Base-by-base conservation (phyloP, 345 rosid species). In the Euphorbia pulcherrima region DNA sequence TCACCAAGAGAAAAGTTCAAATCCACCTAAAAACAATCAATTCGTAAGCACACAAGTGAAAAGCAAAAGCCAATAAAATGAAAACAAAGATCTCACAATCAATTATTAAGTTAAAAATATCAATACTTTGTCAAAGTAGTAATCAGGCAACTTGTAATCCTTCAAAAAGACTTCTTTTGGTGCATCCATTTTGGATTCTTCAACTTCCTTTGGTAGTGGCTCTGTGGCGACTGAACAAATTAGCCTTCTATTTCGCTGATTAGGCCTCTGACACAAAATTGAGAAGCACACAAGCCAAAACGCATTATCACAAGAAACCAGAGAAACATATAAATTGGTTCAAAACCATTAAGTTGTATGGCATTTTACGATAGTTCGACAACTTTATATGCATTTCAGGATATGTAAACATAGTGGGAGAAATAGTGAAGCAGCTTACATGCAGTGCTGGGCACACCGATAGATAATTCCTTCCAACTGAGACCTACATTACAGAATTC, bases 141-240 rank as follows among this genome's bases (percentile, higher is more conserved):
- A 90, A 76, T 92, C 90, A 67, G 99, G 99, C 69, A 82, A 83
- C 58, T 86, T 87, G 81, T 95, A 92, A 76, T 92, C 90, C 89
- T 95, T 95, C 80, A 92, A 75, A 80, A 92, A 95, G 37, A 95
- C 86, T 79, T 92, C 97, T 75, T 90, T 92, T 5, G 90, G 97
- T 33, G 87, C 73, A 48, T 83, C 89, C 99, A 95, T 95, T 69
- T 81, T 77, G 24, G 92, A 74, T 76, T 87, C 92, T 74, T 85
- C 90, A 41, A 62, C 75, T 77, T 79, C 71, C 71, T 91, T 87
- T 20, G 84, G 88, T 63, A 79, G 67, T 60, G 88, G 67, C 63
- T 84, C 87, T 17, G 92, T 83, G 67, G 94, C 88, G 62, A 87
- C 89, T 8, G 94, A 90, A 82, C 97, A 92, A 82, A 83, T 79